Evolutionary conservation across 2,329 filamentous ascomycete genomes (phyloP), one percentile per base, ranked within the genome.

Genomic region (Bipolaris cookei): DNA sequence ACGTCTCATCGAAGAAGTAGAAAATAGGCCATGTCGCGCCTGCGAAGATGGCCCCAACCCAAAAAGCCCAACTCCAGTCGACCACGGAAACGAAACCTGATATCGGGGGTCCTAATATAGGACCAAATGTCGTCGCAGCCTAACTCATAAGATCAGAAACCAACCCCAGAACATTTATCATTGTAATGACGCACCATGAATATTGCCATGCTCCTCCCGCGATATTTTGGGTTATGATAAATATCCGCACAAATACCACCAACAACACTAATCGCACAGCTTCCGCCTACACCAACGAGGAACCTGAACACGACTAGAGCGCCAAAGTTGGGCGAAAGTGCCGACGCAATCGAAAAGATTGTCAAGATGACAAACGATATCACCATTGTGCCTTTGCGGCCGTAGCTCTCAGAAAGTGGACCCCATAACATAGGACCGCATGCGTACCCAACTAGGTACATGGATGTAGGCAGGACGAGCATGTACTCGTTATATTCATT

Each of bases 31-130:
- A 81, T 1, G 87, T 88, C 0, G 76, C 75, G 23, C 84, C 88
- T 2, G 89, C 89, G 52, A 90, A 80, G 16, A 92, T 89, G 14
- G 90, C 79, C 13, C 80, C 88, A 21, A 91, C 82, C 84, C 88
- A 90, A 68, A 90, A 90, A 1, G 83, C 77, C 89, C 88, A 91
- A 39, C 86, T 82, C 89, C 88, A 91, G 23, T 83, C 84, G 23
- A 89, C 81, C 1, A 79, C 81, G 0, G 84, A 79, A 37, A 85
- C 82, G 73, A 83, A 90, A 8, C 88, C 88, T 0, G 85, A 86
- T 20, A 88, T 81, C 14, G 88, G 84, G 2, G 88, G 88, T 2
- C 86, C 85, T 2, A 88, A 73, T n/a, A 90, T 80, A 0, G 87
- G 88, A 0, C 89, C 89, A 42, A 85, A 85, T 0, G 85, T 82